Base-by-base conservation (phyloP, 352 stramenopile genomes). In the Phytophthora kernoviae region DNA sequence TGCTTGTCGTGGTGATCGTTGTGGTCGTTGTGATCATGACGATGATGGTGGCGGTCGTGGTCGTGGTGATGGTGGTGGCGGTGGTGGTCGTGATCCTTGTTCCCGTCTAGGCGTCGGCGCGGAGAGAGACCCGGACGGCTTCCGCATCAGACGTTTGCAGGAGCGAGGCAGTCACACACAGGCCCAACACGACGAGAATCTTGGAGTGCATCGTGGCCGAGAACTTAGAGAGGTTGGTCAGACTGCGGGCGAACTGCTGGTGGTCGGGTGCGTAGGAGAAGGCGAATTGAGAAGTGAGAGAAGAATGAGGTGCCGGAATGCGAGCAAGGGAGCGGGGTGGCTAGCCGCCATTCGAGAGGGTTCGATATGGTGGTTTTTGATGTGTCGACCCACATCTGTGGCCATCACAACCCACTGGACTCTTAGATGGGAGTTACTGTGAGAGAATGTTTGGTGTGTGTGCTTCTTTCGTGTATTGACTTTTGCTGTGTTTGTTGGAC, bases 201-300 rank as follows among this genome's bases (percentile, higher is more conserved):
- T 50, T 58, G 39, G 51, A 45, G 40, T 51, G 51, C 51, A 58
- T 58, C 9, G 51, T 34, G 51, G 27, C 18, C 26, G 9, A 24
- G 52, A 46, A 30, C 24, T 3, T 30, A 3, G 3, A 6, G 24
- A n/a, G 3, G 24, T 30, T 30, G 24, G 3, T 30, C 24, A 39
- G 41, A 9, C 17, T 14, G 26, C n/a, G 10, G 24, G 27, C 27
- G 20, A 32, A 33, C 42, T 26, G 42, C 42, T 52, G 41, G 17
- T n/a, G 5, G 41, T 37, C 20, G 42, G 46, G 52, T 51, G 41
- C 15, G 17, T n/a, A 18, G 52, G 17, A 52, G 41, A 45, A 30
- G 21, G 30, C 52, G n/a, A 62, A 43, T 47, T 62, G 20, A 54
- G 55, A 48, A 64, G 46, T n/a, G 55, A 67, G 33, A 8, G 33